Evolutionary conservation across 2,329 filamentous ascomycete species (phyloP).

Genomic region (Chaetomiaceae sp.): DNA sequence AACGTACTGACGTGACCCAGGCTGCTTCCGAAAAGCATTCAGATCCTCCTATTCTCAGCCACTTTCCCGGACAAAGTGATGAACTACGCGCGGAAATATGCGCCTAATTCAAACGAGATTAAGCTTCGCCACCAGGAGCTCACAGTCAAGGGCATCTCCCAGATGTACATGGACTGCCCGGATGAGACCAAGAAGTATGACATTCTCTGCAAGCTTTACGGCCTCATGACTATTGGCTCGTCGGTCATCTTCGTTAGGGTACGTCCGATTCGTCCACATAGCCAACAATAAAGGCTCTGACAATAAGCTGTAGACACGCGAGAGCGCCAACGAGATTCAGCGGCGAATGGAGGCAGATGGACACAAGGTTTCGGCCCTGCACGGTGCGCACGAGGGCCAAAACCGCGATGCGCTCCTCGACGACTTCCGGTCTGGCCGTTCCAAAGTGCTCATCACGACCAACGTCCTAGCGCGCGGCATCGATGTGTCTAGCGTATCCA

Average conservation of each 20-base stretch:
- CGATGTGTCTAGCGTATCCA: constrained; percentile 83
- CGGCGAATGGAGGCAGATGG: constrained; percentile 81
- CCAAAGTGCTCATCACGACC: constrained; percentile 96
- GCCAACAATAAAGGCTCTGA: not conserved
- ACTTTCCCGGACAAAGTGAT: constrained; percentile 86
- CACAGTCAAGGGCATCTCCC: constrained; percentile 94
- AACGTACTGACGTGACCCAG: constrained; percentile 40
- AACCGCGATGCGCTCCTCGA: constrained; percentile 82
- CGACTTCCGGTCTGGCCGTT: constrained; percentile 77
- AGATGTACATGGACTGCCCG: constrained; percentile 94
- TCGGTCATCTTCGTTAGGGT: constrained; percentile 98
- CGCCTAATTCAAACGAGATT: constrained; percentile 79
- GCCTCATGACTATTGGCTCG: constrained; percentile 91
- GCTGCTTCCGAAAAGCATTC: constrained; percentile 67
- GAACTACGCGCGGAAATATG: constrained; percentile 77
- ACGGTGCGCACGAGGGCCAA: constrained; percentile 78
- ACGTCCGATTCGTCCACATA: constrained; percentile 26
- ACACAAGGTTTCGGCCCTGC: constrained; percentile 85
- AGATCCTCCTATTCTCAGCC: constrained; percentile 92
- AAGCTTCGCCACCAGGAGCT: constrained; percentile 86
- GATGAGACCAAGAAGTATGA: constrained; percentile 80
- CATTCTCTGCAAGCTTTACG: constrained; percentile 86
- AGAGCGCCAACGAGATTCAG: constrained; percentile 81
- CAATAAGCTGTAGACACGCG: constrained; percentile 59
- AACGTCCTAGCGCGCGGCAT: constrained; percentile 96